Conservation (phyloP, 331 rosid genomes). For the Stylosanthes scabra region DNA sequence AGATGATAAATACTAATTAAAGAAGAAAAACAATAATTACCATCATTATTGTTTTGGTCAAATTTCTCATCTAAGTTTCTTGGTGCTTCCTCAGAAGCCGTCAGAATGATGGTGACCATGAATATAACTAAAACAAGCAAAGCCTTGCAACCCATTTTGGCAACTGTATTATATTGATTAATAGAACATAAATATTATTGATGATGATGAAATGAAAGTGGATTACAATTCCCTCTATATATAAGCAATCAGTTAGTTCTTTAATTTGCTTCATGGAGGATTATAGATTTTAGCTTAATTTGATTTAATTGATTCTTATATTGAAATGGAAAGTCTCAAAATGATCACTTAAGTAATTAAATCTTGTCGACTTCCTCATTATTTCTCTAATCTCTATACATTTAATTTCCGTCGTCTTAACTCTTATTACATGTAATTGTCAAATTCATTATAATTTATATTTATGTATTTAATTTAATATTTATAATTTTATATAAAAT, state of each 20-base stretch:
- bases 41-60: conserved; percentile 26
- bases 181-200: background rate
- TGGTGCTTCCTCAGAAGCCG: conserved; percentile 21
- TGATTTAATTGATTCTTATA: background rate
- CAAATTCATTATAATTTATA: background rate
- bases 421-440: background rate
- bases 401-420: background rate
- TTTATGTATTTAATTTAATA: too few relatives aligned
- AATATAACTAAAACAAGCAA: conserved; percentile 15
- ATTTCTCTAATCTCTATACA: background rate
- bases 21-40: background rate
- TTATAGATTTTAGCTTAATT: background rate
- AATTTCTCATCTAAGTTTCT: background rate
- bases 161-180: background rate
- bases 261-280: background rate
- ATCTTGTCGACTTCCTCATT: background rate
- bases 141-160: conserved; percentile 38
- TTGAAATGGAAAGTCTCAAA: background rate
- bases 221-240: background rate
- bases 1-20: background rate
- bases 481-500: too few relatives aligned
- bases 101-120: conserved; percentile 23
- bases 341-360: background rate
- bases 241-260: background rate
- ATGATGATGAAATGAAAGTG: background rate